Evolutionary conservation across 2,329 filamentous ascomycete species (phyloP).

Genomic region (Colletotrichum tropicale): DNA sequence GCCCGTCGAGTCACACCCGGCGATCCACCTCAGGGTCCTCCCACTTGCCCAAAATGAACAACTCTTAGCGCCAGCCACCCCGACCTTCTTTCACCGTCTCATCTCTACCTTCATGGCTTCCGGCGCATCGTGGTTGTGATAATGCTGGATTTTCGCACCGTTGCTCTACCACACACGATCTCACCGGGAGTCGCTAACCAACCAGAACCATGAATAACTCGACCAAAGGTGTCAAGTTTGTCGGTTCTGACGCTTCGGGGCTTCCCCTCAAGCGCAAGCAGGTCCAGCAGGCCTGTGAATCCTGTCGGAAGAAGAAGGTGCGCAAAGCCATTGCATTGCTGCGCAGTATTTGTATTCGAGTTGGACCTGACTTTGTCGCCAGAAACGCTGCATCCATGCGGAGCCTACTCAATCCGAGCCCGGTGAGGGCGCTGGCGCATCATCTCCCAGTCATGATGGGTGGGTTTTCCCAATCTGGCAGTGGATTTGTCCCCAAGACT

Average conservation of each 20-base stretch:
- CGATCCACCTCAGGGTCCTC: background rate
- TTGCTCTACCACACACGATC: background rate
- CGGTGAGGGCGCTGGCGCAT: background rate
- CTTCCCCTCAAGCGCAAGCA: slow-evolving; percentile 65
- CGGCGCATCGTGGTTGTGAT: background rate
- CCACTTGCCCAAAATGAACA: background rate
- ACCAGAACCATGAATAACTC: slow-evolving; percentile 16
- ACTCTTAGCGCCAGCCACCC: background rate
- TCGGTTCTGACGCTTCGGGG: slow-evolving; percentile 58
- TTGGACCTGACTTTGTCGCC: background rate
- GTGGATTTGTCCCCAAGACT: background rate
- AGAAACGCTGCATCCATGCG: slow-evolving; percentile 51
- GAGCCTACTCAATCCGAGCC: slow-evolving; percentile 26
- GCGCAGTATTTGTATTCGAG: background rate
- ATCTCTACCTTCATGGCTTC: background rate
- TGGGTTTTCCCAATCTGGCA: slow-evolving; percentile 18
- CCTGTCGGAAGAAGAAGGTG: slow-evolving; percentile 61
- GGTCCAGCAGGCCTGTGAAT: slow-evolving; percentile 60
- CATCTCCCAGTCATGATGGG: background rate
- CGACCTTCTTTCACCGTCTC: slow-evolving; percentile 1
- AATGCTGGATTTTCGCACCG: background rate
- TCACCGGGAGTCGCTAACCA: background rate
- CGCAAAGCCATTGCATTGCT: background rate
- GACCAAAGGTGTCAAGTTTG: slow-evolving; percentile 53
- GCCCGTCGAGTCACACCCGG: slow-evolving; percentile 6